These are phyloP conservation scores for Dryas octopetala DNA, from an alignment of 306 rosid species.

Conservation along the genomic window DNA sequence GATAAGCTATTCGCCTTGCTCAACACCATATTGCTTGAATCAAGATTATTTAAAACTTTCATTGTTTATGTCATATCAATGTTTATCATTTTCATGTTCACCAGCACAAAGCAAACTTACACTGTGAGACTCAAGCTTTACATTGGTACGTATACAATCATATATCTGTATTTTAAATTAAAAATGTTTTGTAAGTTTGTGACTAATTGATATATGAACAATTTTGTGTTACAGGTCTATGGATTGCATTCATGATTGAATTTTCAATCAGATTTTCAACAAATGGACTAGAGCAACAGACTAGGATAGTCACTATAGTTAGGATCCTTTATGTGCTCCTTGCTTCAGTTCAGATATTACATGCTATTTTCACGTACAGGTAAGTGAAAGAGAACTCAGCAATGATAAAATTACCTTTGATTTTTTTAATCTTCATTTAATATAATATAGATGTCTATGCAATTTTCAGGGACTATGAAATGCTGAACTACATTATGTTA, in stretches of 20 bases:
- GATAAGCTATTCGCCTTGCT: slow-evolving; percentile 67
- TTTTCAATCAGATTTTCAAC: not conserved
- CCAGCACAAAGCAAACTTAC: slow-evolving; percentile 74
- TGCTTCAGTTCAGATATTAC: slow-evolving; percentile 4
- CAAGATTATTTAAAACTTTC: slow-evolving; percentile 61
- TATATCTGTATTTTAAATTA: not conserved
- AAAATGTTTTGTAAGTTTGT: not conserved
- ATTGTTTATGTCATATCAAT: slow-evolving; percentile 49
- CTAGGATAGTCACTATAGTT: not conserved
- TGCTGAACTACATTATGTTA: slow-evolving; percentile 21
- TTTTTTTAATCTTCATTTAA: not conserved
- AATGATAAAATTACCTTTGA: not conserved
- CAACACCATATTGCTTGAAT: slow-evolving; percentile 68
- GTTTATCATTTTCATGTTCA: slow-evolving; percentile 61
- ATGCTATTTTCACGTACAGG: slow-evolving; percentile 22
- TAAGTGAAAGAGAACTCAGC: not conserved
- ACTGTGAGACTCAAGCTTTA: slow-evolving; percentile 56
- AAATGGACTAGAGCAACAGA: slow-evolving; percentile 15
- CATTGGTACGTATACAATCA: slow-evolving; percentile 38
- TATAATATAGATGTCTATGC: not conserved
- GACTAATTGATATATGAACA: not conserved
- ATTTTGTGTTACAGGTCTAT: slow-evolving; percentile 12
- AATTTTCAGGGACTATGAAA: slow-evolving; percentile 25
- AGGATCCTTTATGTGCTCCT: slow-evolving; percentile 11
- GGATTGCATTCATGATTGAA: slow-evolving; percentile 10